Evolutionary conservation across 352 stramenopile species (phyloP).

Genomic region (Globisporangium acanthophoron): DNA sequence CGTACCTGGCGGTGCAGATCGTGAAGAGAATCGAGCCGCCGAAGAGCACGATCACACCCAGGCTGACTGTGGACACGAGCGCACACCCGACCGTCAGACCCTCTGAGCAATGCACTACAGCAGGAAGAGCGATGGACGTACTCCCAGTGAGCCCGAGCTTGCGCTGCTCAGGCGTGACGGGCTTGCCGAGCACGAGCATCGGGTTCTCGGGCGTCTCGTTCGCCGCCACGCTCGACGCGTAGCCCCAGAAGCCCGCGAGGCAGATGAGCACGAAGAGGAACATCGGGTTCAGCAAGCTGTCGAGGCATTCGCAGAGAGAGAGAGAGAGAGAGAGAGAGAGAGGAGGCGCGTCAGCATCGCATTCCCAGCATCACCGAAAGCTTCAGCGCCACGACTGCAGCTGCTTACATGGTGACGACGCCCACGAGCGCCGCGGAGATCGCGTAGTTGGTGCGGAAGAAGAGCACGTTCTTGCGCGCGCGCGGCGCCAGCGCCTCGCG

Average conservation of each 20-base stretch:
- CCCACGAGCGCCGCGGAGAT: slow-evolving; percentile 69
- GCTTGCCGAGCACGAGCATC: slow-evolving; percentile 67
- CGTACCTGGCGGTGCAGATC: slow-evolving; percentile 77
- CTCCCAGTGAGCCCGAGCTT: slow-evolving; percentile 73
- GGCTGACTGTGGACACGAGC: slow-evolving; percentile 38
- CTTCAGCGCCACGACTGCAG: not conserved
- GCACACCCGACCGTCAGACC: not conserved
- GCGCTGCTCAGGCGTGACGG: slow-evolving; percentile 67
- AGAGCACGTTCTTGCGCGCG: slow-evolving; percentile 75
- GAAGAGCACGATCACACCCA: slow-evolving; percentile 75
- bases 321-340: no score
- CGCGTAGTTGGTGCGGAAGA: slow-evolving; percentile 83
- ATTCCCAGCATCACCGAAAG: not conserved
- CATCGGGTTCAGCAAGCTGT: slow-evolving; percentile 76
- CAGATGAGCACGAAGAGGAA: slow-evolving; percentile 87
- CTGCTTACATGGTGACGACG: slow-evolving; percentile 75
- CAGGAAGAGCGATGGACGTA: slow-evolving; percentile 19
- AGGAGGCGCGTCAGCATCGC: no score
- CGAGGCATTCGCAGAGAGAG: no score
- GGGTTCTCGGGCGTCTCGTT: slow-evolving; percentile 69
- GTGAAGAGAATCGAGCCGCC: slow-evolving; percentile 85
- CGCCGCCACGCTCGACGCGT: slow-evolving; percentile 61
- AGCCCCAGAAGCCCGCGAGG: slow-evolving; percentile 74
- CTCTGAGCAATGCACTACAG: no score
- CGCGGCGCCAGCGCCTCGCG: slow-evolving; percentile 56